Conservation (phyloP, 768 basidiomycete species). For the Mycena pura region DNA sequence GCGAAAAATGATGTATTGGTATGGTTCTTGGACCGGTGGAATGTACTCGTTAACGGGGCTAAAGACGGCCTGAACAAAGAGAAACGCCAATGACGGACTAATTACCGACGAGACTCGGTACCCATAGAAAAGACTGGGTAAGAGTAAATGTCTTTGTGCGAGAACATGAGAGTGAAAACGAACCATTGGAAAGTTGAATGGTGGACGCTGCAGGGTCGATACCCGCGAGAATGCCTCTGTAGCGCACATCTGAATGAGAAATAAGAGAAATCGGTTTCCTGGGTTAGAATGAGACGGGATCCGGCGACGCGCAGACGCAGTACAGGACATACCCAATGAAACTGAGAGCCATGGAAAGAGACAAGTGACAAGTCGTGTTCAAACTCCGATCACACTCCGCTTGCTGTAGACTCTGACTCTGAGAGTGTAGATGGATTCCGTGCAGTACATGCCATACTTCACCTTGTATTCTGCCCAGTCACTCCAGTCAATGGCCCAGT, state of each 20-base stretch:
- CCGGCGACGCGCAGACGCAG: not conserved
- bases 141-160: conserved; percentile 5
- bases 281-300: conserved; percentile 15
- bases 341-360: conserved; percentile 66
- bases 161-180: conserved; percentile 24
- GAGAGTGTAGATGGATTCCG: too few relatives aligned
- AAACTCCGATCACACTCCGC: too few relatives aligned
- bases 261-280: conserved; percentile 91
- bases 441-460: too few relatives aligned
- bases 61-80: conserved; percentile 8
- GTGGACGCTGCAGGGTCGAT: conserved; percentile 88
- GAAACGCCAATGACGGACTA: not conserved
- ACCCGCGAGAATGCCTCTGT: conserved; percentile 85
- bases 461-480: too few relatives aligned
- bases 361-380: conserved; percentile 10
- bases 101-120: conserved; percentile 83
- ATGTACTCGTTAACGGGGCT: conserved; percentile 82
- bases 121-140: conserved; percentile 83
- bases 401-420: too few relatives aligned
- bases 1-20: conserved; percentile 90
- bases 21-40: conserved; percentile 82
- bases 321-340: conserved; percentile 67
- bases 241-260: conserved; percentile 90
- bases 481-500: too few relatives aligned
- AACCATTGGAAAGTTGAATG: conserved; percentile 88